phyloP scores from a whole-genome alignment of 768 basidiomycete species.

The Trametes cingulata region DNA sequence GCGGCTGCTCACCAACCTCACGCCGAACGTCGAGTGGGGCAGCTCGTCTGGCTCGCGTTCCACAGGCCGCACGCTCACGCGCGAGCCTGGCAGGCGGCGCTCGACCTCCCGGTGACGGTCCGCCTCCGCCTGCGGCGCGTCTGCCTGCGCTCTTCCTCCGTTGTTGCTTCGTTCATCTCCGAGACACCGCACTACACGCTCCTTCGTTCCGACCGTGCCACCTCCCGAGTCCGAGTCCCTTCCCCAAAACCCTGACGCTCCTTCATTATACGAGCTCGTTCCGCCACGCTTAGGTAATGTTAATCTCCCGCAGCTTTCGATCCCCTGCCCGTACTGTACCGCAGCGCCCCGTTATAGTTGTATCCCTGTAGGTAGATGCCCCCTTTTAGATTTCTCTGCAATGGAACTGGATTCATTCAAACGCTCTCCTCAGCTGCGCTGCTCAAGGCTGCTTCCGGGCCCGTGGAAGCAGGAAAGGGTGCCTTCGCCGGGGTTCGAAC shows the following conservation, averaged over 20 bases:
- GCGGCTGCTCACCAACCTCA: slow-evolving; percentile 24
- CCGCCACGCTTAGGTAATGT: slow-evolving; percentile 9
- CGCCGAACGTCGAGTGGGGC: slow-evolving; percentile 20
- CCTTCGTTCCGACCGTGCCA: slow-evolving; percentile 11
- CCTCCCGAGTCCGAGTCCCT: neutral
- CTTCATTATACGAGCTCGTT: neutral
- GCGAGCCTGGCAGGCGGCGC: slow-evolving; percentile 15
- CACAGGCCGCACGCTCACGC: slow-evolving; percentile 11
- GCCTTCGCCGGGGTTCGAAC: slow-evolving; percentile 2
- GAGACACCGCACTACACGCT: neutral
- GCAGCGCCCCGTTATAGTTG: slow-evolving; percentile 5
- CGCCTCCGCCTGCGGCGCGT: neutral
- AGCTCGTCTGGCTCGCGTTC: slow-evolving; percentile 9
- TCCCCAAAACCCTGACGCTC: slow-evolving; percentile 10
- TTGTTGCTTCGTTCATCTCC: slow-evolving; percentile 15
- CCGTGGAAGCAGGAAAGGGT: neutral
- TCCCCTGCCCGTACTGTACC: neutral
- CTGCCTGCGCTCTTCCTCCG: neutral
- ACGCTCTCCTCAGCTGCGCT: neutral
- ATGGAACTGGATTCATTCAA: slow-evolving; percentile 2
- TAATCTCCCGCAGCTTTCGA: neutral
- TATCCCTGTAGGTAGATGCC: slow-evolving; percentile 14
- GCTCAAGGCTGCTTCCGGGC: neutral
- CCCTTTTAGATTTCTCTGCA: slow-evolving; percentile 1
- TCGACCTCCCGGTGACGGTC: slow-evolving; percentile 23